These are phyloP conservation scores for Suillus decipiens DNA, from an alignment of 768 basidiomycete species.

Conservation along the genomic window DNA sequence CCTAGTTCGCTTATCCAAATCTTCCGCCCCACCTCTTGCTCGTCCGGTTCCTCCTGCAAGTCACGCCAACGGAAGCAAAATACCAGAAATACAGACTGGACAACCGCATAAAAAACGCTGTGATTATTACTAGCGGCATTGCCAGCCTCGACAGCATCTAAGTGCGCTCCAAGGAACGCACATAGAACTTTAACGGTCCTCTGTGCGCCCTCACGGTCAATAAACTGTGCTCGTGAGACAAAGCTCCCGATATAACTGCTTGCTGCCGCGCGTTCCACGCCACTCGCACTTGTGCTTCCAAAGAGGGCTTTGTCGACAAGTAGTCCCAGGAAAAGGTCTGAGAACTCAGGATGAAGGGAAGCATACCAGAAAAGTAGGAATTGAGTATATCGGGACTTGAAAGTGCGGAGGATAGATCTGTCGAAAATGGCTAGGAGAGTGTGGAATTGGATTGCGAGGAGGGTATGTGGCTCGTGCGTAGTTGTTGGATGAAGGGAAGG, in stretches of 20 bases:
- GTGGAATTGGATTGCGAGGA: slow-evolving; percentile 71
- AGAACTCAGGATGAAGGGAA: slow-evolving; percentile 85
- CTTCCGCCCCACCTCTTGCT: slow-evolving; percentile 50
- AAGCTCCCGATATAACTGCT: slow-evolving; percentile 93
- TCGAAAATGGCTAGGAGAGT: slow-evolving; percentile 93
- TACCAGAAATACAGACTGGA: slow-evolving; percentile 91
- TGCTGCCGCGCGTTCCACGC: slow-evolving; percentile 86
- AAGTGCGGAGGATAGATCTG: slow-evolving; percentile 89
- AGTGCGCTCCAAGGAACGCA: slow-evolving; percentile 73
- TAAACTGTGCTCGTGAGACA: slow-evolving; percentile 86
- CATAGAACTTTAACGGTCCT: slow-evolving; percentile 84
- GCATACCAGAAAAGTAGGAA: slow-evolving; percentile 96
- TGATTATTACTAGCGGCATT: slow-evolving; percentile 42
- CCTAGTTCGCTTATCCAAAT: slow-evolving; percentile 87
- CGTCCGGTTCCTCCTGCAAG: slow-evolving; percentile 62
- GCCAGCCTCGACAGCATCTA: slow-evolving; percentile 58
- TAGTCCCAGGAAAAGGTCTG: slow-evolving; percentile 91
- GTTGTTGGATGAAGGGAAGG: slow-evolving; percentile 25
- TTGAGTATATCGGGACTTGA: slow-evolving; percentile 96
- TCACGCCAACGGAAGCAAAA: slow-evolving; percentile 99
- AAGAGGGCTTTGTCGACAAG: slow-evolving; percentile 91
- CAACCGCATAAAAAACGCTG: slow-evolving; percentile 87
- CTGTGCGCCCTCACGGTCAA: slow-evolving; percentile 73
- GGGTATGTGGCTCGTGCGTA: slow-evolving; percentile 29
- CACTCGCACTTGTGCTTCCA: slow-evolving; percentile 31